Evolutionary conservation across 345 rosid species (phyloP).

Genomic region (Corymbia maculata): DNA sequence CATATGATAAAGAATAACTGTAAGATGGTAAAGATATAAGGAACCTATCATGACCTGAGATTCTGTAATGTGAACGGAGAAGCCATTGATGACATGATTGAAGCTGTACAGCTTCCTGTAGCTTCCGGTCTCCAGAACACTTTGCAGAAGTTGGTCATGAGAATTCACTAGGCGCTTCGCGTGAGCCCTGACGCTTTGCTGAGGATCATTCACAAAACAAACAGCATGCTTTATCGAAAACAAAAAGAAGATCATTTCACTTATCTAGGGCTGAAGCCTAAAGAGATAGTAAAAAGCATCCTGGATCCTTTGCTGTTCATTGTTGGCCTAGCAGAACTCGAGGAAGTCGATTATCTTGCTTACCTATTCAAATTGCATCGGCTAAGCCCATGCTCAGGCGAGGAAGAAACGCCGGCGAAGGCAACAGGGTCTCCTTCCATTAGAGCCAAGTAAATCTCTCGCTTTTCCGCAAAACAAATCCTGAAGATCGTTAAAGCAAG

Average conservation of each 20-base stretch:
- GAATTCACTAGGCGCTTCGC: conserved; percentile 43
- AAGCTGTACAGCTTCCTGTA: conserved; percentile 80
- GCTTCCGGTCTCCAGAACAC: conserved; percentile 44
- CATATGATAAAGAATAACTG: neutral
- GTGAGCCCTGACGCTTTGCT: conserved; percentile 27
- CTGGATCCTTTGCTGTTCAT: neutral
- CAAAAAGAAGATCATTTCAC: neutral
- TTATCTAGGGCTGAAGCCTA: neutral
- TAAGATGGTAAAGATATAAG: neutral
- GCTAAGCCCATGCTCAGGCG: neutral
- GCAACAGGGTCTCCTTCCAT: conserved; percentile 60
- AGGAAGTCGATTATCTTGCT: neutral
- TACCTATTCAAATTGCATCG: conserved; percentile 25
- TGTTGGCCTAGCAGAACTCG: neutral
- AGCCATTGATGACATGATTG: conserved; percentile 68
- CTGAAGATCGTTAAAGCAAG: conserved; percentile 10
- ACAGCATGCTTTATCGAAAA: neutral
- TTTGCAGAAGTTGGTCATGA: conserved; percentile 55
- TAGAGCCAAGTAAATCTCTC: conserved; percentile 42
- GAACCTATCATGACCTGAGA: conserved; percentile 37
- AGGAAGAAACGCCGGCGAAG: conserved; percentile 10
- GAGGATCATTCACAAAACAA: neutral
- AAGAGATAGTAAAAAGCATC: neutral
- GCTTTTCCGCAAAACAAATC: conserved; percentile 24
- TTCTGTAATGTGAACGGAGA: conserved; percentile 56